Evolutionary conservation across 306 rosid species (phyloP).

Genomic region (Ormosia semicastrata): DNA sequence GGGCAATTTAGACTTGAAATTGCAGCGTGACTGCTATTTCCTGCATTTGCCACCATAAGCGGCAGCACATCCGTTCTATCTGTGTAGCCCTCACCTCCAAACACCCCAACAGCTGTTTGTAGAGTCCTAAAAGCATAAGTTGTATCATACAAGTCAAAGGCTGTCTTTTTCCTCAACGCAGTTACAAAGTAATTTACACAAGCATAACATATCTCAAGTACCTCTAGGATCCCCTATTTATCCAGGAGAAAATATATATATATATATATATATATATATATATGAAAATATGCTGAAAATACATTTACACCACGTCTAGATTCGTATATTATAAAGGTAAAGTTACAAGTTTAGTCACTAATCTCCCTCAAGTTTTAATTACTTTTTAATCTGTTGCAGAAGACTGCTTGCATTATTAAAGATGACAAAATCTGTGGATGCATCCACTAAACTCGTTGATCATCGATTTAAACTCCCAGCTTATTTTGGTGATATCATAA

Average conservation of each 20-base stretch:
- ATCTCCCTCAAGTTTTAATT: not conserved
- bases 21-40: constrained; percentile 65
- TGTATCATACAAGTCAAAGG: constrained; percentile 2
- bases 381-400: not conserved
- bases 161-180: not conserved
- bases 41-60: constrained; percentile 78
- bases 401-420: not conserved
- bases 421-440: not conserved
- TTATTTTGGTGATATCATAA: not conserved
- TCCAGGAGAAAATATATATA: not conserved
- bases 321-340: not conserved
- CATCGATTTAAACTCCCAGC: not conserved
- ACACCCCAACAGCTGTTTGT: constrained; percentile 94
- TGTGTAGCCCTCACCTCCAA: constrained; percentile 70
- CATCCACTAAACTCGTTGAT: not conserved
- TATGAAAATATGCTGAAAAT: not conserved
- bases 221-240: constrained; percentile 16
- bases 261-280: too few species aligned
- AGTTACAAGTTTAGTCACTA: not conserved
- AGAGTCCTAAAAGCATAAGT: constrained; percentile 59
- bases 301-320: not conserved
- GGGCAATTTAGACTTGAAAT: constrained; percentile 77
- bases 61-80: constrained; percentile 58
- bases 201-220: constrained; percentile 7
- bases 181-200: not conserved